A percentile compares a stretch with the other conserved stretches of the same genome.
These are phyloP conservation scores for Draba incana DNA, from an alignment of 345 rosid genomes.

Conservation along the genomic window DNA sequence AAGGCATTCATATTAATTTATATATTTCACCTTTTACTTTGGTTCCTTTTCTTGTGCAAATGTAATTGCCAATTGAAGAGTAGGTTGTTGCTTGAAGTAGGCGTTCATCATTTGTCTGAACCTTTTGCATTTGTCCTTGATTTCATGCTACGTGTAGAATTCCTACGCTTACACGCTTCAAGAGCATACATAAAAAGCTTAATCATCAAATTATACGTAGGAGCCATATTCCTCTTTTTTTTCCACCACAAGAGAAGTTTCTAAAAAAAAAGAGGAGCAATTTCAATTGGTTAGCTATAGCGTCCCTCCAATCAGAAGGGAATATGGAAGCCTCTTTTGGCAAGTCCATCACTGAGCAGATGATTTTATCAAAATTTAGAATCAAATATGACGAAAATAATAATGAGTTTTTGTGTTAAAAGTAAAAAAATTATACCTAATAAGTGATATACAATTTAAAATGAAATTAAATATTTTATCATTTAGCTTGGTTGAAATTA, in stretches of 20 bases:
- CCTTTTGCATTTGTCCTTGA: constrained; percentile 16
- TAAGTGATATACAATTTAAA: too few relatives aligned
- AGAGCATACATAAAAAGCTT: background rate
- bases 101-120: constrained; percentile 11
- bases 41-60: background rate
- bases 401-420: too few relatives aligned
- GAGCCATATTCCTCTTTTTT: background rate
- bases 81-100: constrained; percentile 38
- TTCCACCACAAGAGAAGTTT: background rate
- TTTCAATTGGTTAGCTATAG: background rate
- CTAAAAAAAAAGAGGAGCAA: too few relatives aligned
- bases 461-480: too few relatives aligned
- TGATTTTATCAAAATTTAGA: too few relatives aligned
- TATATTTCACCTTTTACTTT: background rate
- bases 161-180: constrained; percentile 22
- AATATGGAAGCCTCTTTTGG: too few relatives aligned
- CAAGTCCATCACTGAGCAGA: too few relatives aligned
- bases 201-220: background rate
- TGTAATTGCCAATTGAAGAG: constrained; percentile 7
- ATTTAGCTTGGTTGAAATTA: too few relatives aligned
- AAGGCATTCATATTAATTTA: background rate
- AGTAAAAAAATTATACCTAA: too few relatives aligned
- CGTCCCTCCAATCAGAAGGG: background rate
- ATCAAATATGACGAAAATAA: too few relatives aligned
- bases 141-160: constrained; percentile 28